Base-by-base conservation (phyloP, 139 green algal species). In the Edaphochlamys debaryana region DNA sequence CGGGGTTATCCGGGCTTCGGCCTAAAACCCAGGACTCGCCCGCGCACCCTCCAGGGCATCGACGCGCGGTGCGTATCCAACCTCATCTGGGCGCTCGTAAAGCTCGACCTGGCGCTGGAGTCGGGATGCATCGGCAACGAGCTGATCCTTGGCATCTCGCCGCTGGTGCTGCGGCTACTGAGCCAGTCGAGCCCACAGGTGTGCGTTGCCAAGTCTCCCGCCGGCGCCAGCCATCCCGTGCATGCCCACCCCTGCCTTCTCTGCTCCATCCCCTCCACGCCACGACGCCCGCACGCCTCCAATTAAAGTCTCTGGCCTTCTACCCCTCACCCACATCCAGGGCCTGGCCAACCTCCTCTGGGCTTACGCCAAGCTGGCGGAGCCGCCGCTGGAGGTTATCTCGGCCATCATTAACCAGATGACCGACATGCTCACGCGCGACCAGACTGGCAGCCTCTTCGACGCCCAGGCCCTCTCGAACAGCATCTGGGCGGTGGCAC, bases 271-370 rank as follows among this genome's bases (percentile, higher is more conserved):
- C n/a, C n/a, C n/a, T n/a, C n/a, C n/a, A n/a, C n/a, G n/a, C n/a
- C n/a, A n/a, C n/a, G n/a, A n/a, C n/a, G n/a, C n/a, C n/a, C n/a
- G n/a, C n/a, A n/a, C n/a, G n/a, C n/a, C n/a, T n/a, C n/a, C n/a
- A n/a, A n/a, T n/a, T n/a, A n/a, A n/a, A n/a, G n/a, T n/a, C n/a
- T n/a, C n/a, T n/a, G n/a, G n/a, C n/a, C n/a, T n/a, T n/a, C n/a
- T n/a, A n/a, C n/a, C n/a, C n/a, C n/a, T n/a, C n/a, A n/a, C n/a
- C n/a, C n/a, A n/a, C n/a, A n/a, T 63, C 23, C 85, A 93, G 90
- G 90, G 90, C 58, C 66, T 93, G 23, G 90, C 90, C 27, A 93
- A 93, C 79, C 85, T 93, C 67, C 80, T 93, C 42, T 93, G 90
- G 90, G 79, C 81, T 3, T 91, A 91, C 45, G 87, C 85, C 41